Conservation (phyloP, 371 early-diverging fungal genomes). For the Mortierella sp. region DNA sequence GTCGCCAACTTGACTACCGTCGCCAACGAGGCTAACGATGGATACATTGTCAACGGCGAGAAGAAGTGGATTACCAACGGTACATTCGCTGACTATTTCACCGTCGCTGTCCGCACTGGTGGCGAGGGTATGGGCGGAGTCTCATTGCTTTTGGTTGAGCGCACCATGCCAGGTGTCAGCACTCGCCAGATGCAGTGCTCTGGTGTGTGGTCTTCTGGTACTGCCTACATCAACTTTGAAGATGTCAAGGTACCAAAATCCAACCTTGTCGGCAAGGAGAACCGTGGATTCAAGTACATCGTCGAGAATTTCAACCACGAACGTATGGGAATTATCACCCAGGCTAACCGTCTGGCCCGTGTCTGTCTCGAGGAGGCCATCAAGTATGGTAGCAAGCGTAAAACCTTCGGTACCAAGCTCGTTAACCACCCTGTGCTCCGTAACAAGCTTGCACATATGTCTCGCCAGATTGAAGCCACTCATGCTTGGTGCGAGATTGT, state of each 20-base stretch:
- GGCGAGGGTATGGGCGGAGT: conserved; percentile 88
- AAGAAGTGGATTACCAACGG: conserved; percentile 94
- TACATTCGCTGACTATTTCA: conserved; percentile 82
- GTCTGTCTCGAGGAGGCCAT: conserved; percentile 90
- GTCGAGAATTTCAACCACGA: conserved; percentile 87
- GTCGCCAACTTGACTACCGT: conserved; percentile 83
- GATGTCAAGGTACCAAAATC: conserved; percentile 89
- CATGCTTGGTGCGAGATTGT: conserved; percentile 87
- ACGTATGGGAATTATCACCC: conserved; percentile 83
- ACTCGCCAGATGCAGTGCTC: conserved; percentile 85
- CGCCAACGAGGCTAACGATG: conserved; percentile 82
- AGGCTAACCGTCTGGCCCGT: conserved; percentile 89
- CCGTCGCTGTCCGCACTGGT: conserved; percentile 81
- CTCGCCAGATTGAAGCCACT: conserved; percentile 88
- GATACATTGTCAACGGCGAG: conserved; percentile 87
- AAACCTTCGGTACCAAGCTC: conserved; percentile 87
- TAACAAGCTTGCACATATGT: conserved; percentile 82
- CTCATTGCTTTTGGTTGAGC: conserved; percentile 82
- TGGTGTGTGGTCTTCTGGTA: conserved; percentile 88
- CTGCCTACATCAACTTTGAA: conserved; percentile 81
- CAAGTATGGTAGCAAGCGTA: conserved; percentile 89
- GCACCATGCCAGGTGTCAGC: conserved; percentile 85
- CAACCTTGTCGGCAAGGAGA: conserved; percentile 88
- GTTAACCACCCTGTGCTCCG: conserved; percentile 81
- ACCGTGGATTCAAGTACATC: conserved; percentile 89